These are phyloP conservation scores for Candida berthetii DNA, from an alignment of 805 yeast species.

Conservation along the genomic window DNA sequence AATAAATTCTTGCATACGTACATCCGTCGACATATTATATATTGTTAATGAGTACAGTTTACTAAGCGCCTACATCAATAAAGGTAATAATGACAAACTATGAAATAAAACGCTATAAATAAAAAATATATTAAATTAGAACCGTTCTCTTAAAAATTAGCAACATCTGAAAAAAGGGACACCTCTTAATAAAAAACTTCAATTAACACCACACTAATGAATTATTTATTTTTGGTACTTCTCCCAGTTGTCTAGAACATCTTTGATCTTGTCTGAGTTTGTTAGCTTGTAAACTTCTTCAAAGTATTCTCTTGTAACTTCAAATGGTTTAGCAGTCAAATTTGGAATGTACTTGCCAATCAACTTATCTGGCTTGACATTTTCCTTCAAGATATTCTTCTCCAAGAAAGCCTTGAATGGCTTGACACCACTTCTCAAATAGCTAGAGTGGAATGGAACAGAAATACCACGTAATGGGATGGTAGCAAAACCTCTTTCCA, in stretches of 20 bases:
- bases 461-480: slow-evolving; percentile 98
- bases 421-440: slow-evolving; percentile 96
- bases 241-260: slow-evolving; percentile 94
- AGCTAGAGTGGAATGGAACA: slow-evolving; percentile 99
- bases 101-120: background rate
- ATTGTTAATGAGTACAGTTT: too few species aligned
- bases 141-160: background rate
- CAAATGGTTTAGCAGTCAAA: slow-evolving; percentile 96
- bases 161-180: background rate
- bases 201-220: slow-evolving; percentile 6
- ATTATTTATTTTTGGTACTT: slow-evolving; percentile 41
- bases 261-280: slow-evolving; percentile 83
- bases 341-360: slow-evolving; percentile 97
- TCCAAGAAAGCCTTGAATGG: slow-evolving; percentile 97
- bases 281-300: slow-evolving; percentile 93
- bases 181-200: background rate
- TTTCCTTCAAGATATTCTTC: slow-evolving; percentile 92
- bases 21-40: too few species aligned
- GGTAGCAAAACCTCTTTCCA: slow-evolving; percentile 97
- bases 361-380: slow-evolving; percentile 91
- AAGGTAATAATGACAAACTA: background rate
- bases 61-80: background rate
- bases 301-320: slow-evolving; percentile 94
- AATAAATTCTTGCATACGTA: too few species aligned
- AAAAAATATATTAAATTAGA: slow-evolving; percentile 1